Evolutionary conservation across 441 rosid genomes (phyloP).

Genomic region (Gossypium aridum): DNA sequence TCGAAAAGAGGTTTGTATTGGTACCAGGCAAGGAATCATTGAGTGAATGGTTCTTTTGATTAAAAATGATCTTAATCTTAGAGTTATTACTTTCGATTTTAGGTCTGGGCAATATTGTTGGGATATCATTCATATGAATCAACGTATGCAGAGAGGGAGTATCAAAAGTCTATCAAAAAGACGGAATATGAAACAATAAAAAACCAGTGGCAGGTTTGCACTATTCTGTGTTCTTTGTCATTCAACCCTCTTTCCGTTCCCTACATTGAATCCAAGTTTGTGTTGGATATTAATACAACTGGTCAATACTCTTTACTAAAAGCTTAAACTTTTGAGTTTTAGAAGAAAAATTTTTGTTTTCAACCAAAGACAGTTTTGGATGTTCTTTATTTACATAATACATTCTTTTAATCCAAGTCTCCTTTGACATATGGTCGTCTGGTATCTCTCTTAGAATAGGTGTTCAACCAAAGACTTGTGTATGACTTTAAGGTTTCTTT

Average conservation of each 20-base stretch:
- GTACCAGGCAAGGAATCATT: constrained; percentile 6
- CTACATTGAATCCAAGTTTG: neutral
- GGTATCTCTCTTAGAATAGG: neutral
- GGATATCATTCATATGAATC: constrained; percentile 82
- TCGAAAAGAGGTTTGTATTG: constrained; percentile 74
- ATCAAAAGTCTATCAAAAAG: constrained; percentile 49
- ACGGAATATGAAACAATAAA: constrained; percentile 72
- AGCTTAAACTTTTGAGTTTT: neutral
- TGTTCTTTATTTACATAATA: neutral
- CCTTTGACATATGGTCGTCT: neutral
- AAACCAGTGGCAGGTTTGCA: constrained; percentile 86
- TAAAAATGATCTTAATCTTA: constrained; percentile 21
- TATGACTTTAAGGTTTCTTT: neutral
- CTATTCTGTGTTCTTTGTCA: neutral
- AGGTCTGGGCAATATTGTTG: constrained; percentile 92
- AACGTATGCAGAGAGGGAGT: constrained; percentile 87
- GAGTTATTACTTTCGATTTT: constrained; percentile 19
- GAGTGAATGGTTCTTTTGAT: constrained; percentile 8
- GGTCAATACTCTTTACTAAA: neutral
- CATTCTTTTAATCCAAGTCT: neutral
- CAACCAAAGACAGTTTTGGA: neutral
- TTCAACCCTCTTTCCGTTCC: neutral
- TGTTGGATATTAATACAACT: neutral
- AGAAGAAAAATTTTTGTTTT: neutral
- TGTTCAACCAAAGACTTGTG: neutral